A percentile compares a stretch with the other conserved stretches of the same genome.
phyloP scores from a whole-genome alignment of 306 rosid species.

The Malus orientalis region DNA sequence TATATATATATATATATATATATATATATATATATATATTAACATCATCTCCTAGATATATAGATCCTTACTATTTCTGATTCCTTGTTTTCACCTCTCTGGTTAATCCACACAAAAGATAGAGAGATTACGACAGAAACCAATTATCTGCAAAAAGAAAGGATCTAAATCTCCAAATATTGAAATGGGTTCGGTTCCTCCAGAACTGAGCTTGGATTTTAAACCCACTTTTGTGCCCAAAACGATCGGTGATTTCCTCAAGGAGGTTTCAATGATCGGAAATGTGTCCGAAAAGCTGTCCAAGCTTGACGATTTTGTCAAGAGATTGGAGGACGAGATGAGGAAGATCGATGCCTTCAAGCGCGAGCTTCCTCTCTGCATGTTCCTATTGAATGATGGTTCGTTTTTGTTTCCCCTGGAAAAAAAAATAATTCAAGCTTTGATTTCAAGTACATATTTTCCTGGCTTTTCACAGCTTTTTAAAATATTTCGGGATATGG shows the following conservation, averaged over 20 bases:
- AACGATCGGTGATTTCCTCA: constrained; percentile 58
- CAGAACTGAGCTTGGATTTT: constrained; percentile 78
- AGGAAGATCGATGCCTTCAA: constrained; percentile 83
- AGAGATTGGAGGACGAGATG: constrained; percentile 63
- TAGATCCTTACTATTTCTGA: constrained; percentile 3
- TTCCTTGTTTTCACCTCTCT: neutral
- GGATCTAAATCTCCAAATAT: neutral
- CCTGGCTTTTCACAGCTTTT: neutral
- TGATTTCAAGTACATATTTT: neutral
- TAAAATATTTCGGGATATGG: neutral
- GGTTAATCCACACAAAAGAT: neutral
- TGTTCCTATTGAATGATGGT: constrained; percentile 82
- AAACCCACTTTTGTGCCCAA: constrained; percentile 61
- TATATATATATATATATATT: no score
- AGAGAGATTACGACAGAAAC: neutral
- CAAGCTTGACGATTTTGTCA: constrained; percentile 38
- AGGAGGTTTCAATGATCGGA: constrained; percentile 30
- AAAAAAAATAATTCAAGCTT: neutral
- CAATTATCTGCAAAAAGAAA: neutral
- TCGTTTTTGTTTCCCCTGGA: constrained; percentile 7
- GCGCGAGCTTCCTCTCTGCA: constrained; percentile 92
- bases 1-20: fast-evolving
- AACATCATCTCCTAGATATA: neutral
- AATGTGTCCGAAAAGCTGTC: constrained; percentile 32
- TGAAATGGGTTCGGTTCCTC: constrained; percentile 65